A percentile compares a stretch with the other conserved stretches of the same genome.
phyloP scores from a whole-genome alignment of 192 early-diverging fungal genomes.

The Dissophora globulifera region DNA sequence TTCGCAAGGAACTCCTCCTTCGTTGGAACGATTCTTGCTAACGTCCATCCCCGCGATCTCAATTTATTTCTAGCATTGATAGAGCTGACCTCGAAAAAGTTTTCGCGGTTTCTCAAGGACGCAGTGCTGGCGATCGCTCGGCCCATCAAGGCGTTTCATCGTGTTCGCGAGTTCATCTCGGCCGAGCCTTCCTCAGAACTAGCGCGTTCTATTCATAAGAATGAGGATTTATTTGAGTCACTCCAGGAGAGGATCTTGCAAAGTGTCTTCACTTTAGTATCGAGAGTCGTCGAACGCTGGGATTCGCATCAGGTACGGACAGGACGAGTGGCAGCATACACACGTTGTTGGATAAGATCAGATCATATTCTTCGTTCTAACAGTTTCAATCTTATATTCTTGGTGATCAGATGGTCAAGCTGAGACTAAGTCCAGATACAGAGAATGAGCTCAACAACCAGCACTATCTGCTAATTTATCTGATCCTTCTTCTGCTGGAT shows the following conservation, averaged over 20 bases:
- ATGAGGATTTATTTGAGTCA: conserved; percentile 1
- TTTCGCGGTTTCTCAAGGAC: conserved; percentile 42
- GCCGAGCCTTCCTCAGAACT: conserved; percentile 7
- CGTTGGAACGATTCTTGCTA: not conserved
- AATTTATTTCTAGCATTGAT: conserved; percentile 16
- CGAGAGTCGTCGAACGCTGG: conserved; percentile 14
- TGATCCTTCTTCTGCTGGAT: conserved; percentile 35
- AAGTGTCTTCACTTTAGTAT: conserved; percentile 13
- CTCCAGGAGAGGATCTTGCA: conserved; percentile 32
- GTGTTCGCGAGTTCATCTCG: conserved; percentile 24
- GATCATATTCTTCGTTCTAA: too few species aligned
- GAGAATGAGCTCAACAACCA: conserved; percentile 50
- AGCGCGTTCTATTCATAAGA: conserved; percentile 11
- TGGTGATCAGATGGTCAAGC: conserved; percentile 10
- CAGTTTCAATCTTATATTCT: not conserved
- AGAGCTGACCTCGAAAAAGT: conserved; percentile 24
- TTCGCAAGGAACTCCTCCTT: not conserved
- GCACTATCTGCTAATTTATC: conserved; percentile 34
- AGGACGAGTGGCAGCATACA: too few species aligned
- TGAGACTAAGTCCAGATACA: conserved; percentile 19
- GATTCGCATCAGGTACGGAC: conserved; percentile 20
- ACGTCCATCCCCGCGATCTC: too few species aligned
- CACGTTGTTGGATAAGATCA: too few species aligned
- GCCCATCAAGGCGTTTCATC: conserved; percentile 37
- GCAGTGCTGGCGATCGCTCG: conserved; percentile 23